phyloP scores from a whole-genome alignment of 306 rosid species.

The Elaeagnus macrophylla region DNA sequence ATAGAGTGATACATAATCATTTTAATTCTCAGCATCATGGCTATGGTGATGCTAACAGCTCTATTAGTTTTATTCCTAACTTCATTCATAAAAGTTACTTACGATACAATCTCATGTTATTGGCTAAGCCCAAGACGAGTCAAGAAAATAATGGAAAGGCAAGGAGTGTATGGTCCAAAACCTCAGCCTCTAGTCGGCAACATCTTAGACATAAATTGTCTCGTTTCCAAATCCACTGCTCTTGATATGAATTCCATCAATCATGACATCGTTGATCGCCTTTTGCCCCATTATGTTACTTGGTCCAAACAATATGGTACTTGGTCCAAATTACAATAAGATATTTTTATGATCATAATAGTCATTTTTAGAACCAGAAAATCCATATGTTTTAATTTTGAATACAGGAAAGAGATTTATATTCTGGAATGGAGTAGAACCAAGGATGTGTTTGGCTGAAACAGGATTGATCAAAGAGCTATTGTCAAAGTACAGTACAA shows the following conservation, averaged over 20 bases:
- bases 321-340: too few relatives aligned
- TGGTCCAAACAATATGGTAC: constrained; percentile 77
- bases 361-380: too few relatives aligned
- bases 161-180: constrained; percentile 83
- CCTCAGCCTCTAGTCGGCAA: constrained; percentile 63
- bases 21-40: background rate
- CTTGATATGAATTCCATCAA: constrained; percentile 56
- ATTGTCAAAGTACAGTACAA: constrained; percentile 30
- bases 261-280: constrained; percentile 80
- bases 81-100: constrained; percentile 34
- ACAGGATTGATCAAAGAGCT: constrained; percentile 37
- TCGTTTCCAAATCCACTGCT: constrained; percentile 53
- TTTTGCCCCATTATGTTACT: constrained; percentile 64
- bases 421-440: constrained; percentile 42
- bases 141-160: constrained; percentile 62
- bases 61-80: constrained; percentile 22
- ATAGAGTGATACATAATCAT: too few relatives aligned
- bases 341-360: too few relatives aligned
- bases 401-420: constrained; percentile 32
- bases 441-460: constrained; percentile 43
- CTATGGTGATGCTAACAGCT: constrained; percentile 32
- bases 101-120: constrained; percentile 50
- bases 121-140: constrained; percentile 61
- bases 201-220: constrained; percentile 57
- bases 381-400: background rate